These are phyloP conservation scores for Gossypium longicalyx DNA, from an alignment of 345 rosid species.

Conservation along the genomic window DNA sequence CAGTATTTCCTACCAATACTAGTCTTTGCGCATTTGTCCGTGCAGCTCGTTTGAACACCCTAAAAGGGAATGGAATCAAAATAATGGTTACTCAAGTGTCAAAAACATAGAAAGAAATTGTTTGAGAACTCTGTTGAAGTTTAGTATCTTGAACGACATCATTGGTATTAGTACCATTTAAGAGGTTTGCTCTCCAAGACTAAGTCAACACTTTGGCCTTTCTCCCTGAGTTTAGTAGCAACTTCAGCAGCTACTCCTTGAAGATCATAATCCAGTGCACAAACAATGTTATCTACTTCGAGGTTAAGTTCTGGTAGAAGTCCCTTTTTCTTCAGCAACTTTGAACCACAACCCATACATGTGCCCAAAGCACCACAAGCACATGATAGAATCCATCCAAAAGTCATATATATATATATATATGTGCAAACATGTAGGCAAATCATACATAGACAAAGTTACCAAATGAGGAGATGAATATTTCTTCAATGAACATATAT, in stretches of 20 bases:
- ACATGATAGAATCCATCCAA: background rate
- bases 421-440: background rate
- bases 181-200: slow-evolving; percentile 83
- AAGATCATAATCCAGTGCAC: slow-evolving; percentile 66
- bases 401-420: background rate
- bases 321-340: slow-evolving; percentile 88
- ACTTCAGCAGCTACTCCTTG: slow-evolving; percentile 79
- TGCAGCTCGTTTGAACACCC: slow-evolving; percentile 92
- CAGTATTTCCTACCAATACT: slow-evolving; percentile 68
- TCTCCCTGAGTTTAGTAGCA: slow-evolving; percentile 69
- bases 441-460: background rate
- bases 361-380: background rate
- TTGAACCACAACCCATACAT: slow-evolving; percentile 5
- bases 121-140: background rate
- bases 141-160: background rate
- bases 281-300: slow-evolving; percentile 72
- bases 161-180: slow-evolving; percentile 49
- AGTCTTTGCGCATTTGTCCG: slow-evolving; percentile 71
- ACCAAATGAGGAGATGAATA: background rate
- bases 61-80: slow-evolving; percentile 19
- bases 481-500: background rate
- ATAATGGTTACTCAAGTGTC: background rate
- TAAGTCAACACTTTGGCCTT: slow-evolving; percentile 77
- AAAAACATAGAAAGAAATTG: background rate
- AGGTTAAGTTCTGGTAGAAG: slow-evolving; percentile 58